phyloP scores from a whole-genome alignment of 352 stramenopile genomes.

The Poterioochromonas sp. region DNA sequence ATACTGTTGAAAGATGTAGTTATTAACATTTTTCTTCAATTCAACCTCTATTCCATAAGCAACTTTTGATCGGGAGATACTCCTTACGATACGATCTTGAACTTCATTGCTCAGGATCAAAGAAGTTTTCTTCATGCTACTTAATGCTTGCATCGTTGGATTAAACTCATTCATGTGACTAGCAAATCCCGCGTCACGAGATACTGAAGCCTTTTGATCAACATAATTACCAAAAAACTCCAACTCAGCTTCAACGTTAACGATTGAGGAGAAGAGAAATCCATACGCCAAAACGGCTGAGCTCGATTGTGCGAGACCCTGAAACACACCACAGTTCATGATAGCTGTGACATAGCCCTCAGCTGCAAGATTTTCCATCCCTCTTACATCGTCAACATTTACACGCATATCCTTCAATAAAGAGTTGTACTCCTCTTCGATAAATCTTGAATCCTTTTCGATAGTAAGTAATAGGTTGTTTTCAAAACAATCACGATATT shows the following conservation, averaged over 20 bases:
- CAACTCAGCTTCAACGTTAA: background rate
- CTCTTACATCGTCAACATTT: background rate
- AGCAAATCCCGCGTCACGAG: background rate
- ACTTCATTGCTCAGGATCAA: background rate
- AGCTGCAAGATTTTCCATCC: constrained; percentile 16
- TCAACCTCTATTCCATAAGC: constrained; percentile 22
- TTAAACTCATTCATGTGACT: background rate
- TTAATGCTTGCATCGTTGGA: background rate
- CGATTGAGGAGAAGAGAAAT: background rate
- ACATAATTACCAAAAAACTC: background rate
- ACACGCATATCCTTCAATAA: background rate
- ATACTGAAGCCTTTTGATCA: background rate
- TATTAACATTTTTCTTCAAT: background rate
- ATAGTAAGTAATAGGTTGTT: no score
- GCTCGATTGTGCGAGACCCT: background rate
- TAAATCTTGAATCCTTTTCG: no score
- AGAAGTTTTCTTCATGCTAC: background rate
- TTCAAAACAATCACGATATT: no score
- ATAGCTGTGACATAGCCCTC: background rate
- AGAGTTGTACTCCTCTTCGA: constrained; percentile 5
- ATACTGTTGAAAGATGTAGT: constrained; percentile 20
- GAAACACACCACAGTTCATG: background rate
- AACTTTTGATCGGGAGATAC: background rate
- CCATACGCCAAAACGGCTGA: background rate
- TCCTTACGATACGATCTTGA: background rate